Evolutionary conservation across 108 stramenopile genomes (phyloP), one percentile per base, ranked within the genome.

Genomic region (Schizochytrium sp.): DNA sequence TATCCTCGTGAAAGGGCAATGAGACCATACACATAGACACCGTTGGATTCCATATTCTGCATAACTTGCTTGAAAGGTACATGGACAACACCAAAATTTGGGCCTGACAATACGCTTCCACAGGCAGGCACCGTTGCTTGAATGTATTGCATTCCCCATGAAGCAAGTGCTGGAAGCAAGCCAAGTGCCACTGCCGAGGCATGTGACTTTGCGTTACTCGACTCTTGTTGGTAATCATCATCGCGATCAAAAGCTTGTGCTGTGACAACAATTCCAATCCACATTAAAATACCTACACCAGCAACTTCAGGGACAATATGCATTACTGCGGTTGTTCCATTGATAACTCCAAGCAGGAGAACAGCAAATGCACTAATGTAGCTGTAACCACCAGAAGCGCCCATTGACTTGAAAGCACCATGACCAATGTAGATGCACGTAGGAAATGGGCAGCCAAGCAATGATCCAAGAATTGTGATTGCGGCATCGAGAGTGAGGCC

Each of bases 341-440:
- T 72, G 87, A 61, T 56, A 17, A 87, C 72, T 19, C 87, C 87
- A 4, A 91, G 15, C 56, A 90, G 42, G 88, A 91, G 46, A 64
- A 47, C 49, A 13, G 50, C 10, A 50, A 88, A 4, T 7, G 56
- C 91, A 64, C 88, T 90, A 3, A 46, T 72, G 60, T 15, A 60
- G 83, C 61, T 89, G 90, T 88, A 91, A 42, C 90, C 91, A 0
- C 50, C 4, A 50, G 88, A 72, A 44, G 88, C 91, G 15, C 91
- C 91, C 88, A 90, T 90, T n/a, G 53, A 73, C n/a, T 91, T 91
- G 88, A 90, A 88, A 13, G 90, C 91, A 3, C 89, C 72, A 57
- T 91, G 91, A 3, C 91, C 91, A n/a, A 90, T 89, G 91, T 90
- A 91, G 61, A 91, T 73, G 57, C 61, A 60, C 3, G 90, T 91